Percentiles rank a stretch among this genome's conserved stretches.
Conservation (phyloP, 306 rosid genomes). For the Morella rubra region DNA sequence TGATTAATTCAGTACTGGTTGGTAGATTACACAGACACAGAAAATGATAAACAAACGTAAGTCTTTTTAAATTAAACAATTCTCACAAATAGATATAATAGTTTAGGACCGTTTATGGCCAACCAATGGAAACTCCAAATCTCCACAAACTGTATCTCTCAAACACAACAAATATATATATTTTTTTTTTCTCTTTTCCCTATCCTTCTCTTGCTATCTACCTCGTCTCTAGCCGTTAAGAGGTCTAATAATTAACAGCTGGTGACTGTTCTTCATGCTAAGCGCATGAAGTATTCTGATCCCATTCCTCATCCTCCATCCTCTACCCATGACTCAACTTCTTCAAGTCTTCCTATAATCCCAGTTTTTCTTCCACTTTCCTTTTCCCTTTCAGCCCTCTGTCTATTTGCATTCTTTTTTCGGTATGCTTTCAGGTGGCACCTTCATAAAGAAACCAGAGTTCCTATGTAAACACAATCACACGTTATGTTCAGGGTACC, state of each 20-base stretch:
- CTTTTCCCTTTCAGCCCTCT: slow-evolving; percentile 14
- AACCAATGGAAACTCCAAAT: slow-evolving; percentile 25
- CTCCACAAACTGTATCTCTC: slow-evolving; percentile 28
- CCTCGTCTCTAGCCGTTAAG: slow-evolving; percentile 50
- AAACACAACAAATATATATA: slow-evolving; percentile 22
- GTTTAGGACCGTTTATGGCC: background rate
- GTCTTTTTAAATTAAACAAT: slow-evolving; percentile 20
- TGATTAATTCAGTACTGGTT: slow-evolving; percentile 15
- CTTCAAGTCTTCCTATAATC: slow-evolving; percentile 13
- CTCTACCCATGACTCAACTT: slow-evolving; percentile 51
- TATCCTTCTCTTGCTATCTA: slow-evolving; percentile 4
- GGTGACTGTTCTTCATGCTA: slow-evolving; percentile 41
- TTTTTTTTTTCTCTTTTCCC: background rate
- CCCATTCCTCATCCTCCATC: slow-evolving; percentile 36
- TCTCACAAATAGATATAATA: slow-evolving; percentile 31
- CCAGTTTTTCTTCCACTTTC: background rate
- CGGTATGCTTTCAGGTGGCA: slow-evolving; percentile 21
- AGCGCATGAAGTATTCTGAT: slow-evolving; percentile 34
- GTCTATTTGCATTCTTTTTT: slow-evolving; percentile 21
- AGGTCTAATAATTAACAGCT: slow-evolving; percentile 74
- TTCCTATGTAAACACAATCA: slow-evolving; percentile 35
- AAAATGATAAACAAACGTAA: slow-evolving; percentile 10
- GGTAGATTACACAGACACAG: slow-evolving; percentile 3
- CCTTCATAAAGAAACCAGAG: slow-evolving; percentile 39
- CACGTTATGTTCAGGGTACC: slow-evolving; percentile 16